Evolutionary conservation across 2,329 filamentous ascomycete species (phyloP), one percentile per base, ranked within the genome.

Genomic region (Coniochaeta sp.): DNA sequence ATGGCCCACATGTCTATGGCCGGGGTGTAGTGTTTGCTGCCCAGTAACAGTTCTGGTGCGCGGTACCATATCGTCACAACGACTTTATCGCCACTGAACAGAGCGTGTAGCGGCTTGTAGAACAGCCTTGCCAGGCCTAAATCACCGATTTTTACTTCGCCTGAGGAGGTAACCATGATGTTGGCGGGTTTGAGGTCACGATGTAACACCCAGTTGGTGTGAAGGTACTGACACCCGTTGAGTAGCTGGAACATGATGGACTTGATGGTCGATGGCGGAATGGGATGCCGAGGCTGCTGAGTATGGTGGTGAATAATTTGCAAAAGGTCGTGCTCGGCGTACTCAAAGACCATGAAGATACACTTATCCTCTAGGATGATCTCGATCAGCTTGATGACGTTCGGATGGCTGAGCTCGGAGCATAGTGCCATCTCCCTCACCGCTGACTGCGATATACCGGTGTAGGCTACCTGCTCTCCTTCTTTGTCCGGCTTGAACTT

Each of bases 401-500:
- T 98, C 60, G 85, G 80, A 73, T 99, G 92, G 61, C 84, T 86
- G 28, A 99, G 82, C 72, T 99, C 95, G 40, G 91, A 95, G 76
- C 95, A 99, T 0, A 99, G 80, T 17, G 93, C 91, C 92, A 99
- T 99, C 74, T 99, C 95, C 59, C 95, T 90, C 65, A 97, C 91
- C 5, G 95, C 95, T 16, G 93, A 97, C 74, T 99, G 95, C 0
- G 95, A 98, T 65, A 99, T 96, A 63, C 95, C 95, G 0, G 95
- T 98, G 75, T 99, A 99, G 68, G 96, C 90, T 55, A 97, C 80
- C 68, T 89, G 85, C 74, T 99, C 95, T 61, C 95, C 95, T 76
- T 99, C 95, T 77, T 98, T 99, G 75, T 99, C 95, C 8, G 93
- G 93, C 79, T 97, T 97, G 84, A 97, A 96, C 84, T 99, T 99